These are phyloP conservation scores for Rhizophagus sp. DNA, from an alignment of 192 early-diverging fungal genomes.

Conservation along the genomic window DNA sequence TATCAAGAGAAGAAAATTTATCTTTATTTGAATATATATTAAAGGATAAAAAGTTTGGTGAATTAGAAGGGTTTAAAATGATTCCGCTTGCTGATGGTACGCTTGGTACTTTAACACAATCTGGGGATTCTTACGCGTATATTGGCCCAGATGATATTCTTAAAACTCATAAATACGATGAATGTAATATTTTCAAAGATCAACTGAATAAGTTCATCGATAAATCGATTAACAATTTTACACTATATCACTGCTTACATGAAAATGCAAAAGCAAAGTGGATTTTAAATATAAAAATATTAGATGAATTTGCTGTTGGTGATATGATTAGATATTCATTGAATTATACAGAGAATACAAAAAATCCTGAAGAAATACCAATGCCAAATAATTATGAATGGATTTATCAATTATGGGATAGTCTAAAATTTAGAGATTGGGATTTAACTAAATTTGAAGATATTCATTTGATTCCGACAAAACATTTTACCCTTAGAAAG, in stretches of 20 bases:
- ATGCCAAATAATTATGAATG: not conserved
- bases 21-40: not conserved
- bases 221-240: not conserved
- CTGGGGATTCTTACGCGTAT: not conserved
- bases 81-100: not conserved
- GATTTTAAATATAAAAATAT: not conserved
- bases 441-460: not conserved
- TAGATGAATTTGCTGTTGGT: not conserved
- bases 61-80: not conserved
- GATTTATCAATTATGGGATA: not conserved
- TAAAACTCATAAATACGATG: too few species aligned
- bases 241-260: not conserved
- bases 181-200: not conserved
- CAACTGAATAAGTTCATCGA: not conserved
- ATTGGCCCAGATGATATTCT: not conserved
- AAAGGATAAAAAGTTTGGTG: not conserved
- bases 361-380: not conserved
- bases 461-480: not conserved
- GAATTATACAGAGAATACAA: not conserved
- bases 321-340: not conserved
- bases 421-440: not conserved
- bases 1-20: not conserved
- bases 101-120: not conserved
- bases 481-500: not conserved
- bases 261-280: not conserved